A percentile compares a stretch with the other conserved stretches of the same genome.
Evolutionary conservation across 2,329 filamentous ascomycete genomes (phyloP).

Genomic region (Ploettnerulaceae sp.): DNA sequence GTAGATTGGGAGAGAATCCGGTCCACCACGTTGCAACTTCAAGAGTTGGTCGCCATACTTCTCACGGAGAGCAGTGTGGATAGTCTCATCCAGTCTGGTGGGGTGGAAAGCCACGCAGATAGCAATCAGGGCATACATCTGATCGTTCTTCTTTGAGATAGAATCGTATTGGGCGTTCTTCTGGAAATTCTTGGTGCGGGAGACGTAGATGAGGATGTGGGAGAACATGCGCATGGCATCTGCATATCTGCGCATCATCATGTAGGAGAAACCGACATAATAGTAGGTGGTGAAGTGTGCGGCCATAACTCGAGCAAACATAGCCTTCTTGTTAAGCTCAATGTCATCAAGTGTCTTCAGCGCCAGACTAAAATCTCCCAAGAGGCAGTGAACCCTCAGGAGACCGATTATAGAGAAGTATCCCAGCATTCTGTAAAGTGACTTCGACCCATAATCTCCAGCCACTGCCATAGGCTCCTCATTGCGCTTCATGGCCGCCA

Average conservation of each 20-base stretch:
- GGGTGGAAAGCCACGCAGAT: slow-evolving; percentile 99
- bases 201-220: slow-evolving; percentile 99
- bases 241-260: slow-evolving; percentile 99
- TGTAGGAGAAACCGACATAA: slow-evolving; percentile 99
- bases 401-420: slow-evolving; percentile 99
- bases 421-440: slow-evolving; percentile 94
- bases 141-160: slow-evolving; percentile 99
- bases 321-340: slow-evolving; percentile 99
- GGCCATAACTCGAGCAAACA: slow-evolving; percentile 99
- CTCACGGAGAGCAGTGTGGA: slow-evolving; percentile 94
- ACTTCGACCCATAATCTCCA: slow-evolving; percentile 91
- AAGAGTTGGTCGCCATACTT: slow-evolving; percentile 99
- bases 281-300: slow-evolving; percentile 99
- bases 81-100: slow-evolving; percentile 94
- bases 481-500: slow-evolving; percentile 88
- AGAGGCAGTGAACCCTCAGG: slow-evolving; percentile 88
- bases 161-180: slow-evolving; percentile 98
- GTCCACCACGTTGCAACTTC: slow-evolving; percentile 92
- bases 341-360: slow-evolving; percentile 99
- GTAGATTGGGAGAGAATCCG: slow-evolving; percentile 91
- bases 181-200: slow-evolving; percentile 99
- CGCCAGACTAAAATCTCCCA: slow-evolving; percentile 96
- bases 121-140: slow-evolving; percentile 98
- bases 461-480: slow-evolving; percentile 85
- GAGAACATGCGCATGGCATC: slow-evolving; percentile 99